A percentile compares a stretch with the other conserved stretches of the same genome.
phyloP scores from a whole-genome alignment of 805 yeast genomes.

The Nakazawaea anatomiae region DNA sequence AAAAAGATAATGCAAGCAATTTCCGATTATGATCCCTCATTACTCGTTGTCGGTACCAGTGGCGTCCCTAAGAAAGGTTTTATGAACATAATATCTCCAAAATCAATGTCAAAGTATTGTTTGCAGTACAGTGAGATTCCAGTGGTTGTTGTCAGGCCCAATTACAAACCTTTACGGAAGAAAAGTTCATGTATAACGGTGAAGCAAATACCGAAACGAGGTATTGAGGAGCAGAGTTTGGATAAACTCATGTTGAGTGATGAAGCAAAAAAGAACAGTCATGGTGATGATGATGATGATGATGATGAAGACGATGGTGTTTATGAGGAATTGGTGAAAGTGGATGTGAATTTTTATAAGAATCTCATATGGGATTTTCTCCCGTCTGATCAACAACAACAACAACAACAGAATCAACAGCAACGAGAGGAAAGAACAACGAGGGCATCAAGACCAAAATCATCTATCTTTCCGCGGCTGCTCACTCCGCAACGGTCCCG shows the following conservation, averaged over 20 bases:
- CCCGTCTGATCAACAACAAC: not conserved
- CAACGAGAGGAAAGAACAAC: conserved; percentile 4
- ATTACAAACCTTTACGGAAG: conserved; percentile 18
- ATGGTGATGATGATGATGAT: not conserved
- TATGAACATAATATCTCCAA: conserved; percentile 31
- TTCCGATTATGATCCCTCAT: conserved; percentile 37
- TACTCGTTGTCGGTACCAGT: conserved; percentile 39
- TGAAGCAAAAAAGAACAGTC: not conserved
- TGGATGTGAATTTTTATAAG: conserved; percentile 5
- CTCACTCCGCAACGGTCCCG: conserved; percentile 2
- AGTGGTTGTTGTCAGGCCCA: conserved; percentile 37
- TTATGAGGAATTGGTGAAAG: not conserved
- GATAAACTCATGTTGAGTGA: conserved; percentile 1
- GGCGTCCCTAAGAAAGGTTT: conserved; percentile 33
- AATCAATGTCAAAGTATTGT: conserved; percentile 41
- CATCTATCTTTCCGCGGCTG: conserved; percentile 1
- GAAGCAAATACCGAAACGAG: not conserved
- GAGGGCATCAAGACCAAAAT: not conserved
- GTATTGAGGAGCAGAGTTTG: not conserved
- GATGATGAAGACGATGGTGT: conserved; percentile 1
- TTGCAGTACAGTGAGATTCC: conserved; percentile 41
- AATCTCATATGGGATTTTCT: not conserved
- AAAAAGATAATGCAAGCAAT: conserved; percentile 33
- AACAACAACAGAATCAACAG: not conserved
- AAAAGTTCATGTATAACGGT: conserved; percentile 2